Percentiles rank a stretch among this genome's conserved stretches.
phyloP scores from a whole-genome alignment of 1,284 basidiomycete species.

The Leccinum solheimii region DNA sequence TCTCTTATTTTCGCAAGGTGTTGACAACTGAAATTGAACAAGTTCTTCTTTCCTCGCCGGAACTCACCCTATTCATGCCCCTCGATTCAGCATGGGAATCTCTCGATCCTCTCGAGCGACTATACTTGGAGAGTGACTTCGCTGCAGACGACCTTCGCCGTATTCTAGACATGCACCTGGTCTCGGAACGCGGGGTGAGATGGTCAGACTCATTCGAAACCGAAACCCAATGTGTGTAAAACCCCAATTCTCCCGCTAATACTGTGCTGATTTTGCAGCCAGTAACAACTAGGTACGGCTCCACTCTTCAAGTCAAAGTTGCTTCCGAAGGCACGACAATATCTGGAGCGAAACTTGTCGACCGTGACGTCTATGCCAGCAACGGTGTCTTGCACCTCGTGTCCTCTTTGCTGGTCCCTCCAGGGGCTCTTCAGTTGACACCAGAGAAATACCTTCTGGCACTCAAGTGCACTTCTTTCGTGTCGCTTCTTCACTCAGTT shows the following conservation, averaged over 20 bases:
- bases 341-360: slow-evolving; percentile 63
- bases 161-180: slow-evolving; percentile 78
- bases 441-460: slow-evolving; percentile 92
- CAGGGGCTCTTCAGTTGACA: slow-evolving; percentile 75
- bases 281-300: slow-evolving; percentile 76
- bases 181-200: slow-evolving; percentile 54
- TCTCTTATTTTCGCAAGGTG: slow-evolving; percentile 72
- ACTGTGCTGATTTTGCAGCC: slow-evolving; percentile 18
- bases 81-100: slow-evolving; percentile 76
- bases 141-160: slow-evolving; percentile 76
- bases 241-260: slow-evolving; percentile 3
- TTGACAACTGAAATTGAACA: slow-evolving; percentile 56
- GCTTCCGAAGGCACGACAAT: slow-evolving; percentile 58
- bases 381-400: slow-evolving; percentile 95
- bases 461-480: slow-evolving; percentile 89
- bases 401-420: slow-evolving; percentile 79
- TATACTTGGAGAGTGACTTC: slow-evolving; percentile 86
- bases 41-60: slow-evolving; percentile 63
- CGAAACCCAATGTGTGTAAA: slow-evolving; percentile 53
- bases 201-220: slow-evolving; percentile 66
- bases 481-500: slow-evolving; percentile 83
- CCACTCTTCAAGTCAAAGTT: slow-evolving; percentile 59
- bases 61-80: slow-evolving; percentile 90
- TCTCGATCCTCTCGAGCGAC: slow-evolving; percentile 66
- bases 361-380: slow-evolving; percentile 86